A percentile compares a stretch with the other conserved stretches of the same genome.
These are phyloP conservation scores for Lolium perenne DNA, from an alignment of 176 grass and related monocot genomes.

Conservation along the genomic window DNA sequence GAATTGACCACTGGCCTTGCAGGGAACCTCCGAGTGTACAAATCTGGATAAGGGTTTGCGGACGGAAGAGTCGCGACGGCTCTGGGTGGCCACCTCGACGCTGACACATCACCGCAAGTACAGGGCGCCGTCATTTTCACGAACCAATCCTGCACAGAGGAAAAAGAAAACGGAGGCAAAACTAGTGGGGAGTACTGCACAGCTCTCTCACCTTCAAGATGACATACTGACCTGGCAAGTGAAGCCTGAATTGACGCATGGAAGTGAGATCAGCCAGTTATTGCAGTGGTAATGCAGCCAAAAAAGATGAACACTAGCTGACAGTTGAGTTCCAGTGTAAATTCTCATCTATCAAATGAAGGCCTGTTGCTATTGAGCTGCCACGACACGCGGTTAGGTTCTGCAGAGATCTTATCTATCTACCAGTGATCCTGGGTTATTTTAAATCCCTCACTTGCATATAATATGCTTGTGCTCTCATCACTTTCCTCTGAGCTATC, in stretches of 20 bases:
- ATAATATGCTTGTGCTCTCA: slow-evolving; percentile 31
- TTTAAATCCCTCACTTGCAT: slow-evolving; percentile 20
- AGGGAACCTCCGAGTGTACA: slow-evolving; percentile 49
- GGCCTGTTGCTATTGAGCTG: slow-evolving; percentile 40
- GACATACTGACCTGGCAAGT: slow-evolving; percentile 43
- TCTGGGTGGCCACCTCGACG: slow-evolving; percentile 52
- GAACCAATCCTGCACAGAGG: slow-evolving; percentile 44
- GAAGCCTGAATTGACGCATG: slow-evolving; percentile 40
- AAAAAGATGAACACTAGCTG: slow-evolving; percentile 20
- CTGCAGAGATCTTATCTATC: slow-evolving; percentile 44
- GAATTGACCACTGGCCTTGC: slow-evolving; percentile 51
- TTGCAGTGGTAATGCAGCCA: slow-evolving; percentile 34
- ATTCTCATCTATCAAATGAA: slow-evolving; percentile 47
- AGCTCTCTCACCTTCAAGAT: slow-evolving; percentile 38
- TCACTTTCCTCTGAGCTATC: slow-evolving; percentile 37
- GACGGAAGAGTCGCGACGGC: slow-evolving; percentile 58
- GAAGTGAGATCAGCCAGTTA: slow-evolving; percentile 31
- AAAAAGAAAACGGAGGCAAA: slow-evolving; percentile 3
- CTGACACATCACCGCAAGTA: slow-evolving; percentile 44
- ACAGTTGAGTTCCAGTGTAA: slow-evolving; percentile 46
- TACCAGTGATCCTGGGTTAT: slow-evolving; percentile 40
- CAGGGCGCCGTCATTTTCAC: slow-evolving; percentile 32
- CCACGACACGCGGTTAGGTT: slow-evolving; percentile 33
- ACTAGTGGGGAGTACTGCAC: neutral
- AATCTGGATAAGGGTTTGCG: slow-evolving; percentile 55